Evolutionary conservation across 805 yeast species (phyloP).

Genomic region (Spathaspora passalidarum): DNA sequence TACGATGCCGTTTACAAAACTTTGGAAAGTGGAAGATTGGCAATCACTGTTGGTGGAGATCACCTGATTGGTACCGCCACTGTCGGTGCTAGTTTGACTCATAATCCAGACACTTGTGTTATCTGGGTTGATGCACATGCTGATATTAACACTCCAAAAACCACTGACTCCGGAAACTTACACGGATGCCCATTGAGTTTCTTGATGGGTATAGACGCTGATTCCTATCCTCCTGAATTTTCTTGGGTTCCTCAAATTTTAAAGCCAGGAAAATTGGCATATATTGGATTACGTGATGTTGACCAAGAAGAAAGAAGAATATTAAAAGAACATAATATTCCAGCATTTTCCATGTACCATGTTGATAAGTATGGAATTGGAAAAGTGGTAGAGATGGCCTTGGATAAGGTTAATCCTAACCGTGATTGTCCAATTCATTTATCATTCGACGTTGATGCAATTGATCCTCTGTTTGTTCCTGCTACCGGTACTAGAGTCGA

Average conservation of each 20-base stretch:
- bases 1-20: conserved; percentile 57
- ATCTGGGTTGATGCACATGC: conserved; percentile 99
- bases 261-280: conserved; percentile 70
- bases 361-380: conserved; percentile 92
- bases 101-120: conserved; percentile 83
- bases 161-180: conserved; percentile 83
- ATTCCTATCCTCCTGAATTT: conserved; percentile 68
- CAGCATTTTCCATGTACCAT: conserved; percentile 94
- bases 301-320: conserved; percentile 82
- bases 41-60: conserved; percentile 92
- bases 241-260: conserved; percentile 76
- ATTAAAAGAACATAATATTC: conserved; percentile 64
- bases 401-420: conserved; percentile 71
- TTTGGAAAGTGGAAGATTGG: conserved; percentile 49
- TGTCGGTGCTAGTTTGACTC: conserved; percentile 74
- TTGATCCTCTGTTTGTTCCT: conserved; percentile 91
- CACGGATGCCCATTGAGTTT: conserved; percentile 98
- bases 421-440: conserved; percentile 73
- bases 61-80: conserved; percentile 96
- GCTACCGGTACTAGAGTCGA: conserved; percentile 98
- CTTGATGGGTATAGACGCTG: conserved; percentile 73
- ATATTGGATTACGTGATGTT: conserved; percentile 92
- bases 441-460: conserved; percentile 94
- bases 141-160: conserved; percentile 84
- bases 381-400: conserved; percentile 87